phyloP scores from a whole-genome alignment of 164 flowering plant species.

The Magnolia sinica region DNA sequence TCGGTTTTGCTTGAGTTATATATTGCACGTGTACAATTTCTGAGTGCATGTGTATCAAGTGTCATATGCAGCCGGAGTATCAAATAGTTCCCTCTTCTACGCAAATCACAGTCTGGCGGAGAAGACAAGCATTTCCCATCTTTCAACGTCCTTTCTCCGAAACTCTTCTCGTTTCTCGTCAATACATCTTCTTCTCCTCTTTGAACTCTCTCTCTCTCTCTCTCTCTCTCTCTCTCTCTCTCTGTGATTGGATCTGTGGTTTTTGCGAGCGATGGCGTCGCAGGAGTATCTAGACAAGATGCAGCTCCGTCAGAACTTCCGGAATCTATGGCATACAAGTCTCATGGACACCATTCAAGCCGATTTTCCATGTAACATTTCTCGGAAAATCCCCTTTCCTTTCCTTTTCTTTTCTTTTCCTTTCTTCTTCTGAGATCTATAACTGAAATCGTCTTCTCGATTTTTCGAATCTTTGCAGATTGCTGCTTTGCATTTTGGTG shows the following conservation, averaged over 20 bases:
- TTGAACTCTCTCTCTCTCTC: background rate
- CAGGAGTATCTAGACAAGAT: constrained; percentile 59
- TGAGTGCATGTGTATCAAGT: too few relatives aligned
- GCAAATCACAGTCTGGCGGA: too few relatives aligned
- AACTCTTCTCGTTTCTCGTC: too few relatives aligned
- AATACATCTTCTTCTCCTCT: background rate
- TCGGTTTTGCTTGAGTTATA: too few relatives aligned
- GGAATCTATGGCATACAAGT: constrained; percentile 85
- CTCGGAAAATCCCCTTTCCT: background rate
- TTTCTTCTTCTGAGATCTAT: background rate
- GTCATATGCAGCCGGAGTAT: too few relatives aligned
- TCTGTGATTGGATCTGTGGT: background rate
- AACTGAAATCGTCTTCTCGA: background rate
- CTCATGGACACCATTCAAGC: constrained; percentile 59
- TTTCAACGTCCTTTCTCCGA: too few relatives aligned
- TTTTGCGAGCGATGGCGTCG: constrained; percentile 34
- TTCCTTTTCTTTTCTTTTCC: background rate
- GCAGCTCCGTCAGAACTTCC: constrained; percentile 70
- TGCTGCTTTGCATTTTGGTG: constrained; percentile 37
- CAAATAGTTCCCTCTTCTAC: too few relatives aligned
- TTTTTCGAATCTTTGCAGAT: constrained; percentile 34
- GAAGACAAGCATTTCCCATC: too few relatives aligned
- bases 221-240: background rate
- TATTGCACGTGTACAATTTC: too few relatives aligned
- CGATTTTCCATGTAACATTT: constrained; percentile 61